Conservation (phyloP, 2,329 filamentous ascomycete genomes). For the Blumeriella jaapii region DNA sequence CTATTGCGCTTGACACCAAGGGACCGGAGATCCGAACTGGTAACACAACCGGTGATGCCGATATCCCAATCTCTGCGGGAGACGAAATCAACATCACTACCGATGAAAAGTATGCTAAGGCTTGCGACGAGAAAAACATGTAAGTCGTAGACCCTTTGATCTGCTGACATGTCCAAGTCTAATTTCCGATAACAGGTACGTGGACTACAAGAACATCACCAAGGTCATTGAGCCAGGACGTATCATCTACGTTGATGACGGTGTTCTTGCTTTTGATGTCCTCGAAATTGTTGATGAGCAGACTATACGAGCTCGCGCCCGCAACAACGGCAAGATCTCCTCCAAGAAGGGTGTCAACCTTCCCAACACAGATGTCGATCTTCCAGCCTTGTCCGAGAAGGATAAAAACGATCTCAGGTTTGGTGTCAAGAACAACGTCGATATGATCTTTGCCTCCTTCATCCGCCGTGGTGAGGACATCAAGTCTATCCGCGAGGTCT, state of each 20-base stretch:
- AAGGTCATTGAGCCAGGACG: slow-evolving; percentile 89
- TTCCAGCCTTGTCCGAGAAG: slow-evolving; percentile 95
- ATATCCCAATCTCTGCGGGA: slow-evolving; percentile 73
- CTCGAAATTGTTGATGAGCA: slow-evolving; percentile 77
- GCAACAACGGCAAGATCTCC: slow-evolving; percentile 98
- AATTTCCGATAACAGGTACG: slow-evolving; percentile 48
- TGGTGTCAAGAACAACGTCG: slow-evolving; percentile 95
- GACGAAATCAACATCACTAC: slow-evolving; percentile 91
- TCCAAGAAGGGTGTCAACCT: slow-evolving; percentile 99
- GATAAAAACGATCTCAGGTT: slow-evolving; percentile 90
- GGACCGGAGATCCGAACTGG: slow-evolving; percentile 81
- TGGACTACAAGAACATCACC: slow-evolving; percentile 99
- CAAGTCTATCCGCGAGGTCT: slow-evolving; percentile 77
- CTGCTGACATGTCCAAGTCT: not conserved
- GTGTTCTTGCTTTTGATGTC: slow-evolving; percentile 93
- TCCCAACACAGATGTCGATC: slow-evolving; percentile 96
- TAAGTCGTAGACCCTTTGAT: slow-evolving; percentile 34
- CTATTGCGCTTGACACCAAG: slow-evolving; percentile 82
- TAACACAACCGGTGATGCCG: slow-evolving; percentile 57
- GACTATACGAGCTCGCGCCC: slow-evolving; percentile 73
- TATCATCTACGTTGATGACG: slow-evolving; percentile 96
- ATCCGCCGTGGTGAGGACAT: slow-evolving; percentile 94
- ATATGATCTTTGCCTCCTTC: slow-evolving; percentile 99
- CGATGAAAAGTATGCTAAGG: slow-evolving; percentile 79
- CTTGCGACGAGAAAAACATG: slow-evolving; percentile 88